phyloP scores from a whole-genome alignment of 2,329 filamentous ascomycete genomes.

The Fusarium keratoplasticum region DNA sequence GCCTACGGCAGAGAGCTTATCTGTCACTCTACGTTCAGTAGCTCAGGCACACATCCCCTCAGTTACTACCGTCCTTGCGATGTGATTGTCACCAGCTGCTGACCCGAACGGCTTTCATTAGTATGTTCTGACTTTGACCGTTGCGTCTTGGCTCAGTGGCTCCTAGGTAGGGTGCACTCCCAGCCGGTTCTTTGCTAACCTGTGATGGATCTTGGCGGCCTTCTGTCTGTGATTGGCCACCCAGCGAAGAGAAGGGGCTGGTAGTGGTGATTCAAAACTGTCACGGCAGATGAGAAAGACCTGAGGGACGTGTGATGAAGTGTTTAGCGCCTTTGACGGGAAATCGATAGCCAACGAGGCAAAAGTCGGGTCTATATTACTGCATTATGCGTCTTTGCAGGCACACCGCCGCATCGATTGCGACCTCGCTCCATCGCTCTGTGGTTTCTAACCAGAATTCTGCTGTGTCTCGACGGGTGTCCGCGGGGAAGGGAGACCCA shows the following conservation, averaged over 20 bases:
- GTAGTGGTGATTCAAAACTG: constrained; percentile 36
- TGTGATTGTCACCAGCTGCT: constrained; percentile 32
- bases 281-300: constrained; percentile 36
- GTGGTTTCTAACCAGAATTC: constrained; percentile 13
- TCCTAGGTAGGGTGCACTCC: constrained; percentile 10
- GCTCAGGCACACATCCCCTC: constrained; percentile 7
- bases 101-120: constrained; percentile 20
- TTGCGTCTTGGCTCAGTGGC: constrained; percentile 30
- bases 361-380: constrained; percentile 31
- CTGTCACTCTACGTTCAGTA: constrained; percentile 1
- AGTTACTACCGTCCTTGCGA: constrained; percentile 2
- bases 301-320: constrained; percentile 29
- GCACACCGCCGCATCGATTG: constrained; percentile 41
- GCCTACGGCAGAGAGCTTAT: constrained; percentile 3
- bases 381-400: constrained; percentile 26
- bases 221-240: constrained; percentile 33
- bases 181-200: constrained; percentile 22
- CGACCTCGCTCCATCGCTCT: constrained; percentile 23
- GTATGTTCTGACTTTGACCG: constrained; percentile 23
- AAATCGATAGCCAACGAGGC: constrained; percentile 22
- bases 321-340: constrained; percentile 34
- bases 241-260: constrained; percentile 20
- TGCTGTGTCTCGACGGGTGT: not conserved
- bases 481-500: constrained; percentile 32
- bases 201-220: constrained; percentile 34